phyloP scores from a whole-genome alignment of 257 asterid genomes.

The Primulina tabacum region DNA sequence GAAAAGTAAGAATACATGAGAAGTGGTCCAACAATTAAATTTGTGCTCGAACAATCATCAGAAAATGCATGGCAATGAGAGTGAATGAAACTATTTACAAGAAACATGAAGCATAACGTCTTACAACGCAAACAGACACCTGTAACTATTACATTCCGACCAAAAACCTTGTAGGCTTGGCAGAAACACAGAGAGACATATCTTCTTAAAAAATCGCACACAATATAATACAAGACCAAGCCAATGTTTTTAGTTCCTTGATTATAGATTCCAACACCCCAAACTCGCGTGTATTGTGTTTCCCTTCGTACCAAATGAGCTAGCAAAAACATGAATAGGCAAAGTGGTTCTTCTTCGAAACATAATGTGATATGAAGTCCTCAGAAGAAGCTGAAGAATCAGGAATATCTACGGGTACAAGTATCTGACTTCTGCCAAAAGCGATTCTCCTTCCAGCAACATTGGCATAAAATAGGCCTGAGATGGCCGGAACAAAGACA shows the following conservation, averaged over 20 bases:
- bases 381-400: constrained; percentile 55
- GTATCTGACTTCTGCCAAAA: constrained; percentile 63
- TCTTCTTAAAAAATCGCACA: constrained; percentile 19
- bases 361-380: constrained; percentile 60
- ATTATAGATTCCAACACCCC: constrained; percentile 18
- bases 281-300: constrained; percentile 18
- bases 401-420: constrained; percentile 61
- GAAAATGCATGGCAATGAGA: too few relatives aligned
- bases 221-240: constrained; percentile 19
- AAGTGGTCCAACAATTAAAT: background rate
- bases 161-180: constrained; percentile 30
- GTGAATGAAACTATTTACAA: background rate
- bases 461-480: constrained; percentile 77
- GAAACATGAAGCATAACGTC: constrained; percentile 23
- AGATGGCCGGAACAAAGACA: constrained; percentile 62
- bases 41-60: too few relatives aligned
- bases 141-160: constrained; percentile 31
- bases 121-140: constrained; percentile 30
- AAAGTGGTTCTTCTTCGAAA: constrained; percentile 69
- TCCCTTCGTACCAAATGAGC: constrained; percentile 12
- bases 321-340: constrained; percentile 83
- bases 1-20: too few relatives aligned
- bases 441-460: constrained; percentile 80
- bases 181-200: constrained; percentile 16
- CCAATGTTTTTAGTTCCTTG: constrained; percentile 20